Percentiles rank a stretch among this genome's conserved stretches.
These are phyloP conservation scores for Penicillium sp. DNA, from an alignment of 2,329 filamentous ascomycete genomes.

Conservation along the genomic window DNA sequence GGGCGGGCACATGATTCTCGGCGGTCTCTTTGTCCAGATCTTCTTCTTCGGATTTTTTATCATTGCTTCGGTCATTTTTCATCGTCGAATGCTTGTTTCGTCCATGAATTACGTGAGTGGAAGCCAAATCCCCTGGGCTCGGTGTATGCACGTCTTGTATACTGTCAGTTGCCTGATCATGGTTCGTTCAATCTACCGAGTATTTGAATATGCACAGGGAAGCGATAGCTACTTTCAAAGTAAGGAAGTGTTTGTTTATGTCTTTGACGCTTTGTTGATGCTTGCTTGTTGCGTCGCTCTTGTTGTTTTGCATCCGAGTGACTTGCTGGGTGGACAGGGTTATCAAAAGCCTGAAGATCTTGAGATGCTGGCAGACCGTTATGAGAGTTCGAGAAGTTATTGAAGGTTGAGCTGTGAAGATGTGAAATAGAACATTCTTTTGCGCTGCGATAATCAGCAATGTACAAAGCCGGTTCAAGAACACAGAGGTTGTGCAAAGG, in stretches of 20 bases:
- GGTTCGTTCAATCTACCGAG: slow-evolving; percentile 20
- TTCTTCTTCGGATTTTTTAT: slow-evolving; percentile 26
- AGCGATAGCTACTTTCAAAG: slow-evolving; percentile 16
- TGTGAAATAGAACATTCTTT: background rate
- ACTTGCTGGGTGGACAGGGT: slow-evolving; percentile 2
- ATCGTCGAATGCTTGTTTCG: slow-evolving; percentile 16
- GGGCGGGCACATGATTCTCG: slow-evolving; percentile 24
- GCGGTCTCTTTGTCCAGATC: slow-evolving; percentile 22
- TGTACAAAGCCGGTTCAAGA: no score
- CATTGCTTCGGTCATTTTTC: slow-evolving; percentile 18
- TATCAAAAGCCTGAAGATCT: slow-evolving; percentile 9
- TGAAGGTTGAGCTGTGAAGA: background rate
- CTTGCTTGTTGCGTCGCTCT: slow-evolving; percentile 16
- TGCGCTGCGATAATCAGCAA: no score
- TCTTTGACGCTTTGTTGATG: slow-evolving; percentile 20
- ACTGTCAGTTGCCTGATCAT: slow-evolving; percentile 14
- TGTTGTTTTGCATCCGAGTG: slow-evolving; percentile 17
- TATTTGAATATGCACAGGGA: slow-evolving; percentile 20
- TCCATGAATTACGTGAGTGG: slow-evolving; percentile 4
- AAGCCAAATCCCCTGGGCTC: slow-evolving; percentile 10
- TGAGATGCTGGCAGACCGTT: slow-evolving; percentile 10
- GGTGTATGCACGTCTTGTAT: slow-evolving; percentile 20
- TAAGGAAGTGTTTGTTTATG: slow-evolving; percentile 17
- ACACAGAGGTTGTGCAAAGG: no score
- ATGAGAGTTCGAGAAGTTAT: background rate